Base-by-base conservation (phyloP, 768 basidiomycete species). In the Pulveroboletus ravenelii region DNA sequence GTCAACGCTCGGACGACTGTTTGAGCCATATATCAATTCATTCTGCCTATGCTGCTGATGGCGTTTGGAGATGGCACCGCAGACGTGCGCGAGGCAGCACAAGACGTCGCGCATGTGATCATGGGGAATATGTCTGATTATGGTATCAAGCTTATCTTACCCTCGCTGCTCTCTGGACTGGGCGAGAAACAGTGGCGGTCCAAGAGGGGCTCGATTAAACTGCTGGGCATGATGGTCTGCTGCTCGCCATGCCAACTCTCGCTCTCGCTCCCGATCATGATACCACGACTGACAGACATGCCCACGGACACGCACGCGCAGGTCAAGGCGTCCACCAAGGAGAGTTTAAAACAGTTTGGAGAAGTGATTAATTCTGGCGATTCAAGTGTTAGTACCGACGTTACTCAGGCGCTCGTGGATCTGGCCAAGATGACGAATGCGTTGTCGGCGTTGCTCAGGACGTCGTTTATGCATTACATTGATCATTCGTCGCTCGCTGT, bases 151-250 rank as follows among this genome's bases (percentile, higher is more conserved):
- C 81, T 93, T 39, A 93, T 99, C 52, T 71, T 98, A 14, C 95
- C 96, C 0, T 86, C 88, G 2, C 68, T 99, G 18, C 76, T 99
- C 10, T 85, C 85, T 34, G 94, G 93, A 20, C 72, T 98, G 45
- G 94, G 97, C 58, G 96, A 98, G 67, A 97, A 95, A 64, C 95
- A 98, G 62, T 98, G 96, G 96, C 79, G 96, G 13, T 91, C 93
- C 1, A 98, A 98, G 74, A 90, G 90, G 67, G 96, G 95, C 2
- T 94, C 94, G 7, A 97, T 98, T 53, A 95, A 99, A 65, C 72
- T 98, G 6, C 73, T 99, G 52, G 96, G 96, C 20, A 89, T 93
- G 79, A 98, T 98, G 94, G 96, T 96, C 1, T 98, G 94, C 69
- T 95, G 94, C 65, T 93, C 96, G 9, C 96, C 95, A 2, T 81